These are phyloP conservation scores for Mortierella sp. DNA, from an alignment of 371 early-diverging fungal species.

Conservation along the genomic window DNA sequence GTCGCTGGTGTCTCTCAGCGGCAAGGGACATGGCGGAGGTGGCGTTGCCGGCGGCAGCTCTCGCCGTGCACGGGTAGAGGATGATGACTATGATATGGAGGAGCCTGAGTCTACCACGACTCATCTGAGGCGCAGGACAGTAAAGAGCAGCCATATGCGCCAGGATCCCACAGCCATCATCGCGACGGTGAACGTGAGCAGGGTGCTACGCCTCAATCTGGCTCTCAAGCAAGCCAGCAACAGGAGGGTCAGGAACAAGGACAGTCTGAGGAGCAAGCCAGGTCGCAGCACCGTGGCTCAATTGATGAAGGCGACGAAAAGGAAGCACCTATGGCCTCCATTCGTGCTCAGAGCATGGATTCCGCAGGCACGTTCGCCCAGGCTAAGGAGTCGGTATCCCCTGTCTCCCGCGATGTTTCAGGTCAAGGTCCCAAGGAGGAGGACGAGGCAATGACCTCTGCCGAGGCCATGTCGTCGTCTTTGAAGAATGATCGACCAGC, in stretches of 20 bases:
- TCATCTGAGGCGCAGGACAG: conserved; percentile 8
- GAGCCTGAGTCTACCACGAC: conserved; percentile 18
- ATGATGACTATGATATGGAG: conserved; percentile 54
- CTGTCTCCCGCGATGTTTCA: not conserved
- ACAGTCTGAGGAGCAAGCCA: not conserved
- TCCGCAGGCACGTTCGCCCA: not conserved
- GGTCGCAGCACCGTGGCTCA: not conserved
- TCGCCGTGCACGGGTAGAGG: conserved; percentile 23
- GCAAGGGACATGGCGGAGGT: conserved; percentile 25
- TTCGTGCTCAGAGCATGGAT: not conserved
- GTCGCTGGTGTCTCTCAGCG: conserved; percentile 52
- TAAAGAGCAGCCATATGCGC: conserved; percentile 4
- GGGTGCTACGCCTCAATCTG: not conserved
- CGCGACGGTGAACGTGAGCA: not conserved
- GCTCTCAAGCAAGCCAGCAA: not conserved
- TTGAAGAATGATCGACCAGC: not conserved
- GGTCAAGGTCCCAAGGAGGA: not conserved
- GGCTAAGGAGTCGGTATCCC: not conserved
- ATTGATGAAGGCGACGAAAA: not conserved
- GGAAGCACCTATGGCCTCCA: not conserved
- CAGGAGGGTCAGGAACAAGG: not conserved
- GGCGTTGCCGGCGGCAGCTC: not conserved
- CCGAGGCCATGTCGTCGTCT: not conserved
- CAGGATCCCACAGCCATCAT: not conserved
- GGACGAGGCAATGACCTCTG: not conserved